phyloP scores from a whole-genome alignment of 306 rosid genomes.

The Mimosa pudica region DNA sequence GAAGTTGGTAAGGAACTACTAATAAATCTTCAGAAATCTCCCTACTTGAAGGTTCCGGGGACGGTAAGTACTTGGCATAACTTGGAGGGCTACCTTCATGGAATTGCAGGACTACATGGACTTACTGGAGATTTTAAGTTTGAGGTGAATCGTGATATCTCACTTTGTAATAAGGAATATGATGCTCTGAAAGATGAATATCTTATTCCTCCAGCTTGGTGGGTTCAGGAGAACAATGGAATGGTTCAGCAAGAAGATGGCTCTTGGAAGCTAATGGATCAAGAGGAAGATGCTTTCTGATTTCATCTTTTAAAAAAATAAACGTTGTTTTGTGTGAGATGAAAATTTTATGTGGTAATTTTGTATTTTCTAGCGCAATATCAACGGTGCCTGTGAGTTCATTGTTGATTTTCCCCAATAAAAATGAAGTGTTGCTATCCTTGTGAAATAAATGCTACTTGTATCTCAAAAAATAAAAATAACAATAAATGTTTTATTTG shows the following conservation, averaged over 20 bases:
- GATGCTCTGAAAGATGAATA: constrained; percentile 55
- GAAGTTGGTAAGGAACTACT: neutral
- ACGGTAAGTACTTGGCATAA: neutral
- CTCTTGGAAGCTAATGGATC: constrained; percentile 60
- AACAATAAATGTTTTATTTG: no score
- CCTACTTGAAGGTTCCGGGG: neutral
- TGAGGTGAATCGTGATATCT: constrained; percentile 58
- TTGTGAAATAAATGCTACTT: no score
- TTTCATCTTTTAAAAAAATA: neutral
- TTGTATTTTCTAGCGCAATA: no score
- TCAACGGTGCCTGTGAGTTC: no score
- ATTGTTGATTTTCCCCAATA: no score
- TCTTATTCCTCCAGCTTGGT: constrained; percentile 53
- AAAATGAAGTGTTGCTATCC: no score
- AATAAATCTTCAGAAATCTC: neutral
- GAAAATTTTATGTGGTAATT: no score
- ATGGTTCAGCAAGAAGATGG: constrained; percentile 68
- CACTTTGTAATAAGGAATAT: constrained; percentile 48
- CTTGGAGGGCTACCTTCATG: constrained; percentile 40
- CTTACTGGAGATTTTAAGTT: constrained; percentile 49
- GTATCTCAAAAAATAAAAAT: no score
- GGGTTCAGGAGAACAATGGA: constrained; percentile 52
- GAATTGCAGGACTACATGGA: constrained; percentile 75
- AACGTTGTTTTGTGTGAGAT: no score
- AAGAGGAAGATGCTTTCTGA: neutral